phyloP scores from a whole-genome alignment of 2,329 filamentous ascomycete species.

The Aspergillus neoniger region DNA sequence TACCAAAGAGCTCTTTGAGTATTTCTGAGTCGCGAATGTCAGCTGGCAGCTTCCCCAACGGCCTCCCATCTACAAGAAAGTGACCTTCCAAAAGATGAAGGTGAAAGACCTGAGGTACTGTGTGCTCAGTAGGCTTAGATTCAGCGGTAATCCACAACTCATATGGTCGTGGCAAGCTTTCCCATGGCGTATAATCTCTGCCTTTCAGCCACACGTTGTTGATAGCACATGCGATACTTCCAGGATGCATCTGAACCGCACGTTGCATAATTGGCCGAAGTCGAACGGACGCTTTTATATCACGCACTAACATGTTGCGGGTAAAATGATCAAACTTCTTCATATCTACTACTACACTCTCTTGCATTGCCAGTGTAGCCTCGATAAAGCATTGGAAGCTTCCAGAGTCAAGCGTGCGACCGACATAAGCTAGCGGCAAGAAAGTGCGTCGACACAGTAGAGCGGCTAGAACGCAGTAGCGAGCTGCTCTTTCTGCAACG shows the following conservation, averaged over 20 bases:
- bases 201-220: conserved; percentile 44
- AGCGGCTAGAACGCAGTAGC: conserved; percentile 57
- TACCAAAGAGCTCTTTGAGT: conserved; percentile 57
- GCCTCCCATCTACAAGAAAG: conserved; percentile 52
- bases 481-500: conserved; percentile 41
- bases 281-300: conserved; percentile 48
- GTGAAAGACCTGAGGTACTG: conserved; percentile 39
- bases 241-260: conserved; percentile 11
- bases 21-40: conserved; percentile 49
- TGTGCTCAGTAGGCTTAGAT: conserved; percentile 31
- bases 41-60: conserved; percentile 56
- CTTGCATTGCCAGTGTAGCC: conserved; percentile 48
- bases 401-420: conserved; percentile 4
- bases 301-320: conserved; percentile 48
- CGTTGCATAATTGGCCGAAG: conserved; percentile 37
- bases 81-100: conserved; percentile 52
- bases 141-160: conserved; percentile 39
- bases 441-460: conserved; percentile 59
- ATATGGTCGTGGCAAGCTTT: conserved; percentile 21
- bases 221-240: conserved; percentile 40
- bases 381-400: conserved; percentile 38
- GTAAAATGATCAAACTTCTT: conserved; percentile 35
- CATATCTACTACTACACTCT: conserved; percentile 17
- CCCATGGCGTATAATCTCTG: conserved; percentile 23
- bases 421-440: conserved; percentile 10